Evolutionary conservation across 2,329 filamentous ascomycete species (phyloP).

Genomic region (Trichoderma breve): DNA sequence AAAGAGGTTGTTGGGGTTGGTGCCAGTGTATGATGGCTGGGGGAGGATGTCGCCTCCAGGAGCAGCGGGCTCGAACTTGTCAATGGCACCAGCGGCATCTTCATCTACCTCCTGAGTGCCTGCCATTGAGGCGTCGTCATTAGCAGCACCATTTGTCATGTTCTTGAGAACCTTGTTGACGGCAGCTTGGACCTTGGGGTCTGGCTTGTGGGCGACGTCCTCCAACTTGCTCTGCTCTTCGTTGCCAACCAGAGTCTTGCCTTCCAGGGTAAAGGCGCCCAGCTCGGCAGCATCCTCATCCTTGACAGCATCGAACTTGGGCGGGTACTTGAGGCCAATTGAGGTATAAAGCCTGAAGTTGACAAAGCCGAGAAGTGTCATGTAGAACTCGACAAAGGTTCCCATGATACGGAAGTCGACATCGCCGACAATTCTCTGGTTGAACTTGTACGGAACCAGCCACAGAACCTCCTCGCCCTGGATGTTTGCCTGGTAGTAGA

Average conservation of each 20-base stretch:
- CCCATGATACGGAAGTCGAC: constrained; percentile 99
- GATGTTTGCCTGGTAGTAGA: constrained; percentile 98
- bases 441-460: constrained; percentile 97
- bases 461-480: constrained; percentile 96
- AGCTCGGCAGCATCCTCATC: constrained; percentile 90
- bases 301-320: constrained; percentile 83
- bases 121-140: constrained; percentile 38
- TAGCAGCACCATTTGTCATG: constrained; percentile 32
- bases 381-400: constrained; percentile 98
- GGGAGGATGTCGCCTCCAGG: constrained; percentile 81
- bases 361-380: constrained; percentile 90
- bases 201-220: constrained; percentile 48
- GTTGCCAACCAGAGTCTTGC: constrained; percentile 58
- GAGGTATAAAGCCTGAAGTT: constrained; percentile 94
- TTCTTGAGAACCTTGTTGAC: constrained; percentile 67
- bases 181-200: constrained; percentile 62
- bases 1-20: constrained; percentile 73
- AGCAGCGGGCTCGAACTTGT: constrained; percentile 85
- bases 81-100: constrained; percentile 63
- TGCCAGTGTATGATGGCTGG: constrained; percentile 68
- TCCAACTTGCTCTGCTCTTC: constrained; percentile 55
- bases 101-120: constrained; percentile 46
- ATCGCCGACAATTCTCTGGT: constrained; percentile 88
- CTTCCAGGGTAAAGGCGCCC: constrained; percentile 86
- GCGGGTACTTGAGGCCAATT: constrained; percentile 89